Conservation (phyloP, 495 filamentous ascomycete genomes). For the Xylona heveae region DNA sequence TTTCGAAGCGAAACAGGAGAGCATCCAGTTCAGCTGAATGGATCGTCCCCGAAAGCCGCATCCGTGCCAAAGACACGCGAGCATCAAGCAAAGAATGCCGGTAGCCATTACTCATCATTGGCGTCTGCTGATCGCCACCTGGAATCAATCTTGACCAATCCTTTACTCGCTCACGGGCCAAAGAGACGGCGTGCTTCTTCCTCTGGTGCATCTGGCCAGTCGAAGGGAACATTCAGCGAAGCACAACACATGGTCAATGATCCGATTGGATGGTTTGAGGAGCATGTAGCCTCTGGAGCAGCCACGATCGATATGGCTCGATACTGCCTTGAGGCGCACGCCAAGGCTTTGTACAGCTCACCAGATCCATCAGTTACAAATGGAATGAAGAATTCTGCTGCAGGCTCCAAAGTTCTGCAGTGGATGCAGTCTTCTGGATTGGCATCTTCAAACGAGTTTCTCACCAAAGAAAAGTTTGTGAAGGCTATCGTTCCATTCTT, state of each 20-base stretch:
- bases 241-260: neutral
- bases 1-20: neutral
- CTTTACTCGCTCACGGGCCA: slow-evolving; percentile 25
- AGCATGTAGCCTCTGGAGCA: slow-evolving; percentile 17
- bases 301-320: slow-evolving; percentile 7
- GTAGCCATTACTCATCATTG: slow-evolving; percentile 8
- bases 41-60: slow-evolving; percentile 7
- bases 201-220: neutral
- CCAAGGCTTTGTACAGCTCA: slow-evolving; percentile 12
- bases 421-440: slow-evolving; percentile 30
- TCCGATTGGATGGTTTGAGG: slow-evolving; percentile 20
- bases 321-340: slow-evolving; percentile 14
- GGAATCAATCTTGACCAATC: slow-evolving; percentile 45
- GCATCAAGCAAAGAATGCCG: slow-evolving; percentile 10
- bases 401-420: slow-evolving; percentile 20
- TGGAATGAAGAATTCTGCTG: slow-evolving; percentile 17
- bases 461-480: slow-evolving; percentile 13
- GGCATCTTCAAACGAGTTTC: slow-evolving; percentile 17
- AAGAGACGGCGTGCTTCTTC: neutral
- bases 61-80: slow-evolving; percentile 14
- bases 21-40: neutral
- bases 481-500: slow-evolving; percentile 21
- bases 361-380: slow-evolving; percentile 9
- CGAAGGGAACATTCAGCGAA: neutral
- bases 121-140: slow-evolving; percentile 29